These are phyloP conservation scores for Calonectria ilicicola DNA, from an alignment of 2,329 filamentous ascomycete species.

Conservation along the genomic window DNA sequence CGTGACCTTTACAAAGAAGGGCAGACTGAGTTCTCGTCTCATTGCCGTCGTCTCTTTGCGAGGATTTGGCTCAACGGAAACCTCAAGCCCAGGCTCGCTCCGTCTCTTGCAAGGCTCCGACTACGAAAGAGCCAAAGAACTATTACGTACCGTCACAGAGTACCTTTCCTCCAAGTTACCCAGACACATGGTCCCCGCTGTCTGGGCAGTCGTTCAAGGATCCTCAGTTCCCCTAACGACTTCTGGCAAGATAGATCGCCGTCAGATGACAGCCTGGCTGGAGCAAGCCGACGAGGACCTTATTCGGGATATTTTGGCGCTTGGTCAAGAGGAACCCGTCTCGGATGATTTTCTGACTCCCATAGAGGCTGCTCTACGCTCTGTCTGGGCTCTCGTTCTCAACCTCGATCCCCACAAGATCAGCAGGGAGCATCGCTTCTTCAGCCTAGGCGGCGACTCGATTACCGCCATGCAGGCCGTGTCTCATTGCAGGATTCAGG, in stretches of 20 bases:
- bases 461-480: conserved; percentile 54
- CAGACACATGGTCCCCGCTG: not conserved
- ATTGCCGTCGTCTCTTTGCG: not conserved
- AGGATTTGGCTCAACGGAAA: not conserved
- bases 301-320: not conserved
- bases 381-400: conserved; percentile 53
- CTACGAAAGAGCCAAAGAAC: not conserved
- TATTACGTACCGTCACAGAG: not conserved
- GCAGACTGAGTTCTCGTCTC: not conserved
- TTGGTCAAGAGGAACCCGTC: not conserved
- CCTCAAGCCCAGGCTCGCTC: not conserved
- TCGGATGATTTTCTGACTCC: conserved; percentile 38
- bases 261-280: not conserved
- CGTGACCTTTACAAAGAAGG: conserved; percentile 12
- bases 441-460: conserved; percentile 62
- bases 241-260: not conserved
- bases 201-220: not conserved
- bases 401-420: conserved; percentile 47
- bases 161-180: not conserved
- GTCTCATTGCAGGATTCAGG: not conserved
- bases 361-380: not conserved
- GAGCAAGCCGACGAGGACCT: not conserved
- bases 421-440: conserved; percentile 58
- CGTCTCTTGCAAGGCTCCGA: not conserved
- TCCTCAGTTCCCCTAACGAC: not conserved